Evolutionary conservation across 202 grass and related monocot genomes (phyloP).

Genomic region (Elaeis oleifera): DNA sequence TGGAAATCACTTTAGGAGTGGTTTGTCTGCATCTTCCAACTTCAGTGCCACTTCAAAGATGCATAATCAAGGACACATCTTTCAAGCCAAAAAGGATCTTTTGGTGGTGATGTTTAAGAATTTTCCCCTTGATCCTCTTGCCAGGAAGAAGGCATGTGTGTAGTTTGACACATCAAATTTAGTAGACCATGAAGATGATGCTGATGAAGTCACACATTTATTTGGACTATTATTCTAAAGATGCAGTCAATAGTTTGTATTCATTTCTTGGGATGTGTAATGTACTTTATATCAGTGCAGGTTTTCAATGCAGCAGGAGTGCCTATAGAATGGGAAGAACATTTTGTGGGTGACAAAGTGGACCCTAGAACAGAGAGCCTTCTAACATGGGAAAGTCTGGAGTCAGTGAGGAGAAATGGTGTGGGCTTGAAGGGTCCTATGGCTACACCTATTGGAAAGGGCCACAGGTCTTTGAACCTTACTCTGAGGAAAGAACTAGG

Average conservation of each 20-base stretch:
- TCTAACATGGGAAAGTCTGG: constrained; percentile 92
- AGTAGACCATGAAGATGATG: no score
- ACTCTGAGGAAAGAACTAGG: constrained; percentile 92
- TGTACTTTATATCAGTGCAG: constrained; percentile 28
- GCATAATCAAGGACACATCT: neutral
- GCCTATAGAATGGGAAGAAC: constrained; percentile 96
- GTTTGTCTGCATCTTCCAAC: no score
- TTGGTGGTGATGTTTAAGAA: neutral
- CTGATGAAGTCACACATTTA: no score
- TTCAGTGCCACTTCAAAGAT: no score
- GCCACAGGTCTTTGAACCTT: constrained; percentile 91
- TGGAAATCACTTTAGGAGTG: no score
- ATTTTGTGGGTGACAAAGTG: constrained; percentile 80
- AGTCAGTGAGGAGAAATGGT: constrained; percentile 80
- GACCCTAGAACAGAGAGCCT: constrained; percentile 94
- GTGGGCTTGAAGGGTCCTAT: constrained; percentile 97
- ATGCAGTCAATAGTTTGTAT: no score
- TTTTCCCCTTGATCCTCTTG: neutral
- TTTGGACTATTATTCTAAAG: no score
- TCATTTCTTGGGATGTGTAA: no score
- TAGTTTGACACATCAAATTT: no score
- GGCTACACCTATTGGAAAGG: constrained; percentile 98
- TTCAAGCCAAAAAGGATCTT: neutral
- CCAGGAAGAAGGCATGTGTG: neutral
- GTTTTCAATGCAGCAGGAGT: constrained; percentile 78